Percentiles rank a stretch among this genome's conserved stretches.
phyloP scores from a whole-genome alignment of 768 basidiomycete species.

The Tricholoma matsutake region DNA sequence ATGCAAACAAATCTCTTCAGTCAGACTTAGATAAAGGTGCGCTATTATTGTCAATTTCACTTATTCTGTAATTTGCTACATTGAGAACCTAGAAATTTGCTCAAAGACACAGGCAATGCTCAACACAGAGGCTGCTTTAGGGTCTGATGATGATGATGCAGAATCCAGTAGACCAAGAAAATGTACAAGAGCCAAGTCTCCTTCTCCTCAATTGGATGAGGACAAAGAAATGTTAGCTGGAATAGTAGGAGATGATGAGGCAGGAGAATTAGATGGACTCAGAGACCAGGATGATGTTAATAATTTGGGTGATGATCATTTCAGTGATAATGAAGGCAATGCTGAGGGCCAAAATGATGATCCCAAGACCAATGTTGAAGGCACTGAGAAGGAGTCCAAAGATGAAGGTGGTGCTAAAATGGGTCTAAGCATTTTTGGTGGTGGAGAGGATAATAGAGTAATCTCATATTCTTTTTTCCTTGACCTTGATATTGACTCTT shows the following conservation, averaged over 20 bases:
- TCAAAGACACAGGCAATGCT: background rate
- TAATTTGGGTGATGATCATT: background rate
- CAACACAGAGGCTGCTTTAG: background rate
- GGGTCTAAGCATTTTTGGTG: background rate
- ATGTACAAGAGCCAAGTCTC: background rate
- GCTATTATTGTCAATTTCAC: background rate
- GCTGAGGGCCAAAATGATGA: background rate
- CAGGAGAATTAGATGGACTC: background rate
- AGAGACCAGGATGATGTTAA: background rate
- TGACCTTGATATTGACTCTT: background rate
- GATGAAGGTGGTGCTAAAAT: background rate
- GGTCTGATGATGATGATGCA: background rate
- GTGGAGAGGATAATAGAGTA: background rate
- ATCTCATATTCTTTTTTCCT: background rate
- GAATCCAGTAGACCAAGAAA: background rate
- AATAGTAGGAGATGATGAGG: background rate
- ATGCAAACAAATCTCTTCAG: background rate
- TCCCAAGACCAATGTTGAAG: background rate
- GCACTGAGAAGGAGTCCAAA: background rate
- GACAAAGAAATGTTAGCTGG: background rate
- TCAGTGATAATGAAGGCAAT: background rate
- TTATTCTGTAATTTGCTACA: background rate
- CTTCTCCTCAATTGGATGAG: no score
- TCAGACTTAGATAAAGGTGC: background rate
- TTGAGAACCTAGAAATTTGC: background rate